Base-by-base conservation (phyloP, 768 basidiomycete genomes). In the Rickenella mellea region DNA sequence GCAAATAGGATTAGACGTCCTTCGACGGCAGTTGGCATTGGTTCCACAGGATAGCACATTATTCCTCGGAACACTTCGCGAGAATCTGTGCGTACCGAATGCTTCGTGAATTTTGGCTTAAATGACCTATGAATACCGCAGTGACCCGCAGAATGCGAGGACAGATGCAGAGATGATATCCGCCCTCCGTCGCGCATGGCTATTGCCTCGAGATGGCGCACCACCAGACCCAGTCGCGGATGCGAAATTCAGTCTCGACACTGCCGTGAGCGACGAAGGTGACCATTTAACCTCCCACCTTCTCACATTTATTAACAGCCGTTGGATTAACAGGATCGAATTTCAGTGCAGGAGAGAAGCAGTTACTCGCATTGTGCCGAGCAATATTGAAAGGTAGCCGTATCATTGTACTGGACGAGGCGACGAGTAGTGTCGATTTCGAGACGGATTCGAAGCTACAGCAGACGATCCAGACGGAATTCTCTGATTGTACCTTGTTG, bases 191-290 rank as follows among this genome's bases (percentile, higher is more conserved):
- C 60, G 77, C 33, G 73, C 77, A 10, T 76, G 74, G 62, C 65
- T 85, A 10, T 66, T 83, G 10, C 76, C 76, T 1, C 58, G 61
- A 15, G 64, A 68, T 22, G 76, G 74, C 6, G 25, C 60, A 9
- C 43, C 48, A 49, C 10, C 61, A 20, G 67, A 76, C 49, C 57
- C 74, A 11, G 51, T 54, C 28, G 66, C 70, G 6, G 72, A 78
- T 48, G 67, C 73, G n/a, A 87, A 87, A 54, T 83, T 84, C 59
- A 74, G 74, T 45, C 60, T 85, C 26, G 73, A 79, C 50, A 66
- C 76, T 0, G 55, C 60, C 1, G 77, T 85, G 5, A 70, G 73
- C 6, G 75, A 80, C 50, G 81, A 83, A 58, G 82, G 80, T 66
- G 40, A 32, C 43, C 22, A 27, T 37, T 12, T 37, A 14, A 4